Base-by-base conservation (phyloP, 352 stramenopile genomes). In the Pythium brachiatum region DNA sequence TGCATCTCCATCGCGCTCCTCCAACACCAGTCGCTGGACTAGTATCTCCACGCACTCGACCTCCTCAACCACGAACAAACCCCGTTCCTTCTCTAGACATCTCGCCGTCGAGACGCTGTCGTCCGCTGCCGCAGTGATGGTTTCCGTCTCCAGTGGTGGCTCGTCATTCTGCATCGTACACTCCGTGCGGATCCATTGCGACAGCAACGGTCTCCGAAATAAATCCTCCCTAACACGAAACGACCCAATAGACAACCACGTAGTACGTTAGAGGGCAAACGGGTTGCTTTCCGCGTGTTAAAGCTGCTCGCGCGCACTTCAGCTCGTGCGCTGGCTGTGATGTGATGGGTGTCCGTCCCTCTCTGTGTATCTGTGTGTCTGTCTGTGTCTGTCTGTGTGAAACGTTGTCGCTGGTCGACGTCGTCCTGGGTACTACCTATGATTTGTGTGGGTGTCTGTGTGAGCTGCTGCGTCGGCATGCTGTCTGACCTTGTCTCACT, bases 381-480 rank as follows among this genome's bases (percentile, higher is more conserved):
- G 55, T 72, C 23, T 61, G 46, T 66, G 44, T 70, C 32, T 70
- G 27, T 56, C 32, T 50, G 31, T 63, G 32, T 62, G 41, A 31
- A 29, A 18, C 7, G 38, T 2, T 9, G 20, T 18, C 41, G 16
- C 41, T 12, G 41, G 7, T 7, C 13, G n/a, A 26, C 20, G 18
- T 2, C 21, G 20, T 6, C 20, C 41, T 16, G n/a, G 25, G 41
- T 48, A 48, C 41, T 48, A 48, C 41, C 41, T 48, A 48, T 48
- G 41, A 26, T 53, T n/a, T 62, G 27, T 27, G 62, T 64, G 43
- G 74, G 59, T 53, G 57, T 38, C 23, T 25, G 23, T 29, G 32
- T 18, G 43, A 47, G 16, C 43, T 25, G 34, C 18, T 15, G 4
- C 57, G 26, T 59, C 34, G 26, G 25, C 70, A 31, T 23, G 48